These are phyloP conservation scores for Saccharomycopsis hybrid DNA, from an alignment of 1,139 yeast species.

Conservation along the genomic window DNA sequence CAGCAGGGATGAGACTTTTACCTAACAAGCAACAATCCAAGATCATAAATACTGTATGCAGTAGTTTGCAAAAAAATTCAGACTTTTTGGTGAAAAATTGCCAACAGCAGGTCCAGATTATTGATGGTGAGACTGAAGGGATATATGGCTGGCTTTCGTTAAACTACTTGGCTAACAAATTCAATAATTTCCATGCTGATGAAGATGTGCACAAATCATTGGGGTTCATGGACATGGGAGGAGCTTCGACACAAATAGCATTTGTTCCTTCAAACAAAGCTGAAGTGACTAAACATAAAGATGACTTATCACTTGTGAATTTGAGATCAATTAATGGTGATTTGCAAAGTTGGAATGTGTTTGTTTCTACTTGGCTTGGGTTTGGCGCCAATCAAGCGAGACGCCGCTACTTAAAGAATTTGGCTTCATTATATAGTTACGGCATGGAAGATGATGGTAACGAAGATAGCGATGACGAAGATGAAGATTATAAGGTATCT, in stretches of 20 bases:
- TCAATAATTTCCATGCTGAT: conserved; percentile 38
- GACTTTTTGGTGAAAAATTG: conserved; percentile 50
- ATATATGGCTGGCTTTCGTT: conserved; percentile 75
- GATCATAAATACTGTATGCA: conserved; percentile 48
- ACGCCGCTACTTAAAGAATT: conserved; percentile 50
- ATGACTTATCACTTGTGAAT: conserved; percentile 54
- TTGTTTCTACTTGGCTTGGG: conserved; percentile 79
- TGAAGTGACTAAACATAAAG: conserved; percentile 50
- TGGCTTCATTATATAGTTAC: conserved; percentile 37
- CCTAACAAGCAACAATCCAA: conserved; percentile 40
- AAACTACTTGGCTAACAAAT: conserved; percentile 57
- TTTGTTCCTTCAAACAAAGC: conserved; percentile 56
- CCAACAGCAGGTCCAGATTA: conserved; percentile 55
- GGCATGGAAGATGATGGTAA: conserved; percentile 35
- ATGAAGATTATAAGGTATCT: conserved; percentile 26
- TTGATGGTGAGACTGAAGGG: conserved; percentile 80
- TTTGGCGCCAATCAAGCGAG: conserved; percentile 82
- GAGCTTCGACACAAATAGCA: conserved; percentile 78
- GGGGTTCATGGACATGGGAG: conserved; percentile 91
- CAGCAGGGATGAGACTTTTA: conserved; percentile 77
- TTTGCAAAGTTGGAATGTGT: conserved; percentile 60
- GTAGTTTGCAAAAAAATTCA: conserved; percentile 40
- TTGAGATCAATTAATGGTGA: conserved; percentile 57
- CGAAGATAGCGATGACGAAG: conserved; percentile 38
- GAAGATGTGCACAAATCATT: conserved; percentile 42